Evolutionary conservation across 1,284 basidiomycete species (phyloP).

Genomic region (Quambalaria eucalypti): DNA sequence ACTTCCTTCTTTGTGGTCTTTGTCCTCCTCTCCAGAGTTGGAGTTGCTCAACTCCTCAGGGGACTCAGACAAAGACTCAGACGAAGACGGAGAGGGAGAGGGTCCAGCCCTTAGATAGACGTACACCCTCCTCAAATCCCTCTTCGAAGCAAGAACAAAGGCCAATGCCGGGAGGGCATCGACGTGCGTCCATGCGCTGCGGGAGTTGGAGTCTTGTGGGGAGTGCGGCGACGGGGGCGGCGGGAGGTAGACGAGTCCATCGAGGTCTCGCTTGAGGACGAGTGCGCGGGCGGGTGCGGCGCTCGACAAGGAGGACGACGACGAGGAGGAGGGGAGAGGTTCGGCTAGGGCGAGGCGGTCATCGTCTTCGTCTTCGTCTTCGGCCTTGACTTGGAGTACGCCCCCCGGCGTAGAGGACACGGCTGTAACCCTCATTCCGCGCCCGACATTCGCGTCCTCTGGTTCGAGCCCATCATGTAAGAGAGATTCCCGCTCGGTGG

Average conservation of each 20-base stretch:
- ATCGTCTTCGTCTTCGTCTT: background rate
- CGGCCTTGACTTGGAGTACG: background rate
- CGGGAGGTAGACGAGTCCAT: slow-evolving; percentile 63
- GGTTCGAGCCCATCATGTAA: background rate
- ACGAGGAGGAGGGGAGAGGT: too few relatives aligned
- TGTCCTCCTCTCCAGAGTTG: background rate
- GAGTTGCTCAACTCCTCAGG: background rate
- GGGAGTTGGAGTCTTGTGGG: slow-evolving; percentile 11
- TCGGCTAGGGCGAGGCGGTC: too few relatives aligned
- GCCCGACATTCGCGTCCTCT: background rate
- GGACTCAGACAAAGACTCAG: too few relatives aligned
- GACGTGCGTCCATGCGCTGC: slow-evolving; percentile 60
- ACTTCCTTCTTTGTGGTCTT: background rate
- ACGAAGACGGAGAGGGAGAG: too few relatives aligned
- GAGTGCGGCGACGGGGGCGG: too few relatives aligned
- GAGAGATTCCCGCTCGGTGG: background rate
- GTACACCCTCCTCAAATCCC: slow-evolving; percentile 10
- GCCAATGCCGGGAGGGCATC: slow-evolving; percentile 77
- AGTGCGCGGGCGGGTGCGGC: slow-evolving; percentile 38
- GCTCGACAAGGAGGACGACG: too few relatives aligned
- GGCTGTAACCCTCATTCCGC: slow-evolving; percentile 40
- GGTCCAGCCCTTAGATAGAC: too few relatives aligned
- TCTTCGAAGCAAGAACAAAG: slow-evolving; percentile 87
- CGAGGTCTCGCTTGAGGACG: slow-evolving; percentile 68
- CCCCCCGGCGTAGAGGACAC: background rate